Base-by-base conservation (phyloP, 495 filamentous ascomycete species). In the Rhizodiscina lignyota region DNA sequence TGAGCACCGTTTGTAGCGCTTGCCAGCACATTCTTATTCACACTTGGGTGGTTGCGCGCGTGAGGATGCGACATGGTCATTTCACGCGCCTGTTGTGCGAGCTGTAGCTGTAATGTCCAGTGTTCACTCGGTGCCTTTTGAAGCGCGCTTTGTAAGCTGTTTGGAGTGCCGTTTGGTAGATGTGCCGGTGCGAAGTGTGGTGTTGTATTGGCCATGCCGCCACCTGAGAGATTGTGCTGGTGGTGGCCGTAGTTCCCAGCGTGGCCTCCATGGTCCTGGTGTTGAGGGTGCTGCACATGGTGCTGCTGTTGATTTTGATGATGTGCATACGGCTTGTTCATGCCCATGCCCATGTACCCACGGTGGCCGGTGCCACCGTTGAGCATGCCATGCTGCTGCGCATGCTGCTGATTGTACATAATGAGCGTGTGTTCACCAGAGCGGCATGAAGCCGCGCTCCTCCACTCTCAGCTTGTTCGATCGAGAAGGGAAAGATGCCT, bases 101-200 rank as follows among this genome's bases (percentile, higher is more conserved):
- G 60, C 38, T 78, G 77, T 32, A 94, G 57, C 52, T 99, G 89
- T 48, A 84, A 74, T 37, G 74, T 72, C 85, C 85, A 94, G 50
- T 92, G 77, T 44, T 91, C 84, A 41, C 65, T 82, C 47, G 76
- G 68, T 23, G 74, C 61, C 17, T 75, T 72, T 31, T 60, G 63
- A 21, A 70, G 48, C 8, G 63, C 68, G 29, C 63, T 63, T 39
- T 75, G 69, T n/a, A 65, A 54, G 31, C 64, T 68, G 23, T 56
- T 56, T 21, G 60, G 67, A 36, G 56, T 78, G 28, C 84, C 83
- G 53, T 93, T 94, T 43, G 79, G 83, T 28, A 83, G 8, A 27
- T 61, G 78, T 45, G 52, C 72, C 8, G 72, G 69, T 24, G 77
- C 75, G 55, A 85, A 86, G 42, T 74, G 72, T 16, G 84, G 79